A percentile compares a stretch with the other conserved stretches of the same genome.
Conservation (phyloP, 345 rosid genomes). For the Acer negundo region DNA sequence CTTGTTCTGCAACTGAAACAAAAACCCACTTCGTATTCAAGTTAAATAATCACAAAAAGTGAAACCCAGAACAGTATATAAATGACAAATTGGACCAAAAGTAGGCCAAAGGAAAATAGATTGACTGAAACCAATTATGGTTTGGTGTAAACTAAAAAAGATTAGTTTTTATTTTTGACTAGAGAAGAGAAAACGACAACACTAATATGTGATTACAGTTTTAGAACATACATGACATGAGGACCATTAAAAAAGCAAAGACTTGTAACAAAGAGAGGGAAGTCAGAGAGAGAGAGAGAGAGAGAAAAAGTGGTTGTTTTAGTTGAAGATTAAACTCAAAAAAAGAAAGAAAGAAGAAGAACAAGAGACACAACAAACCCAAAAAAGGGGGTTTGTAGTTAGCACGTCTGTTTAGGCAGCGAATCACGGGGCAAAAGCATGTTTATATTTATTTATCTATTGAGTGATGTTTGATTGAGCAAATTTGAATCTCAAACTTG, state of each 20-base stretch:
- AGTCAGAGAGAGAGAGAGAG: background rate
- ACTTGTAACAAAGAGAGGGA: background rate
- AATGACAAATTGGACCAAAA: conserved; percentile 12
- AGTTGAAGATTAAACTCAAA: background rate
- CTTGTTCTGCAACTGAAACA: conserved; percentile 14
- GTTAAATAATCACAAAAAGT: conserved; percentile 8
- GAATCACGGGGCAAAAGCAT: conserved; percentile 11
- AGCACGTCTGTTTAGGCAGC: conserved; percentile 24
- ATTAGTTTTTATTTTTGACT: conserved; percentile 10
- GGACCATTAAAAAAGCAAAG: background rate
- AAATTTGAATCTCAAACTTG: background rate
- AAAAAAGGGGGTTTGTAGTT: background rate
- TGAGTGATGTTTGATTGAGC: background rate
- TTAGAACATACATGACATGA: background rate
- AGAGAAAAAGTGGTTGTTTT: background rate
- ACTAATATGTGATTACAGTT: background rate
- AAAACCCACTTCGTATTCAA: conserved; percentile 16
- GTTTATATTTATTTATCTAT: background rate
- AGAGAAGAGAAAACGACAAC: conserved; percentile 18
- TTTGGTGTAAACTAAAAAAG: background rate
- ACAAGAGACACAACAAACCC: background rate
- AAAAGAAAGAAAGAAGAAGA: background rate
- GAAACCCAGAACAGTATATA: conserved; percentile 21
- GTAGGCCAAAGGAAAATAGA: background rate
- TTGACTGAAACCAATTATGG: conserved; percentile 12